phyloP scores from a whole-genome alignment of 106 monocot genomes.

The Dioscorea alata region DNA sequence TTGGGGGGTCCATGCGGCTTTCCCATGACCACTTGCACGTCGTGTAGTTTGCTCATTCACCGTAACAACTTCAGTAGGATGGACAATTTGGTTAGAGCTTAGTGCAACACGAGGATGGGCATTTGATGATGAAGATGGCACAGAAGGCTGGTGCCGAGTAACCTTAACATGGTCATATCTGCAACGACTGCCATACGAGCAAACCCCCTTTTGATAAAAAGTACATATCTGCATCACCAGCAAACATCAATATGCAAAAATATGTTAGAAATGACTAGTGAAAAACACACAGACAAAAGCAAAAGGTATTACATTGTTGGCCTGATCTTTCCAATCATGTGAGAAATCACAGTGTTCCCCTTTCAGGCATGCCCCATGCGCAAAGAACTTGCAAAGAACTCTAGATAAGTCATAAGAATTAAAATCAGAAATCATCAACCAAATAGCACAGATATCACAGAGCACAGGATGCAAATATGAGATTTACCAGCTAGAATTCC shows the following conservation, averaged over 20 bases:
- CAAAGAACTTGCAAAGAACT: constrained; percentile 85
- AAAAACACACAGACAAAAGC: neutral
- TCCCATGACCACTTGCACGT: constrained; percentile 5
- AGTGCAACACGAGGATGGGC: constrained; percentile 9
- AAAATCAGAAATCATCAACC: neutral
- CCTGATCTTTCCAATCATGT: constrained; percentile 84
- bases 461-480: too few relatives aligned
- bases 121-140: constrained; percentile 10
- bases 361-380: constrained; percentile 88
- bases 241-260: neutral
- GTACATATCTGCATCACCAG: constrained; percentile 63
- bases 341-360: constrained; percentile 95
- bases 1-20: constrained; percentile 34
- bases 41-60: constrained; percentile 11
- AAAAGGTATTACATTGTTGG: constrained; percentile 64
- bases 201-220: constrained; percentile 94
- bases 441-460: too few relatives aligned
- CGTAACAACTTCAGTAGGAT: constrained; percentile 14
- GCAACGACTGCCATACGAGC: constrained; percentile 88
- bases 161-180: constrained; percentile 91
- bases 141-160: constrained; percentile 29
- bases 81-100: constrained; percentile 15
- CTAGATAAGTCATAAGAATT: constrained; percentile 28
- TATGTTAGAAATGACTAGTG: neutral
- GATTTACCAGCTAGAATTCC: too few relatives aligned